Evolutionary conservation across 768 basidiomycete genomes (phyloP).

Genomic region (Exidia glandulosa): DNA sequence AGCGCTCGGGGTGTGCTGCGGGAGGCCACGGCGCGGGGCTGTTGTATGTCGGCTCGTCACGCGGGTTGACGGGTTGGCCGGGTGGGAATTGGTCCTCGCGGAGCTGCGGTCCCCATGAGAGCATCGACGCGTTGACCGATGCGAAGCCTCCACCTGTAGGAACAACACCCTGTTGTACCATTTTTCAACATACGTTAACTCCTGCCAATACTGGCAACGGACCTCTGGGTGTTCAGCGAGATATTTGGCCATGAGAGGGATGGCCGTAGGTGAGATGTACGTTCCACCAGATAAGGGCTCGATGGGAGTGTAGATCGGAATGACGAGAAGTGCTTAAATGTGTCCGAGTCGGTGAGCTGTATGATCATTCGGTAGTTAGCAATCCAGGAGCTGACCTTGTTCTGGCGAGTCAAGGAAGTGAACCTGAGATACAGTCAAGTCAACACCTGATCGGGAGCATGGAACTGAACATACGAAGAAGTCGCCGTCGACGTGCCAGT

Average conservation of each 20-base stretch:
- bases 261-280: conserved; percentile 48
- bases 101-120: neutral
- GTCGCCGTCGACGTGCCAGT: conserved; percentile 39
- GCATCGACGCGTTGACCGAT: neutral
- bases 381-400: conserved; percentile 26
- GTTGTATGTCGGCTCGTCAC: neutral
- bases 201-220: too few species aligned
- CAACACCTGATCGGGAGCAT: neutral
- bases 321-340: conserved; percentile 32
- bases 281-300: conserved; percentile 45
- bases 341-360: too few species aligned
- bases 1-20: conserved; percentile 30
- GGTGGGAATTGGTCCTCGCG: neutral
- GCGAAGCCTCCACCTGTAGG: neutral
- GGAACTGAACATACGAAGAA: neutral
- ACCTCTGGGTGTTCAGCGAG: conserved; percentile 12
- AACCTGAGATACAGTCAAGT: conserved; percentile 1
- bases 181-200: too few species aligned
- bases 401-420: conserved; percentile 52
- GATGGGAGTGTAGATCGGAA: conserved; percentile 51
- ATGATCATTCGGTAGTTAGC: too few species aligned
- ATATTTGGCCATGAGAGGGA: conserved; percentile 17
- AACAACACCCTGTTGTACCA: too few species aligned
- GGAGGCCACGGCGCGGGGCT: neutral
- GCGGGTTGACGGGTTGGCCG: neutral